These are phyloP conservation scores for Cordyceps cateniannulata DNA, from an alignment of 2,329 filamentous ascomycete genomes.

Conservation along the genomic window DNA sequence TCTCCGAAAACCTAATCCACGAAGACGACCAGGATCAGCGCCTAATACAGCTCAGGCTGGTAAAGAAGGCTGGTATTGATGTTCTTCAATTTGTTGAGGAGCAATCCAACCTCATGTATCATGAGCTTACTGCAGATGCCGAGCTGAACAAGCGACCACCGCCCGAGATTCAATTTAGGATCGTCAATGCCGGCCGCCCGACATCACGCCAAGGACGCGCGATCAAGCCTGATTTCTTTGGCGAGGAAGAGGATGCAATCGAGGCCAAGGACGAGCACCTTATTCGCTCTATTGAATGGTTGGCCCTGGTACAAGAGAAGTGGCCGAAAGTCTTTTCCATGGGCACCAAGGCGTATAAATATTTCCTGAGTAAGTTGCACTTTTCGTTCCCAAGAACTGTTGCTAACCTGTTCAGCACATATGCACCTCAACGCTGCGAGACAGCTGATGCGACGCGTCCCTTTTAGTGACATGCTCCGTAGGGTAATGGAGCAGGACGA, in stretches of 20 bases:
- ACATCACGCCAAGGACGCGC: constrained; percentile 45
- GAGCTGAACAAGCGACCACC: constrained; percentile 23
- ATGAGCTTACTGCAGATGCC: constrained; percentile 34
- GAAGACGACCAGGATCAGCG: constrained; percentile 61
- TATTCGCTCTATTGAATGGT: constrained; percentile 80
- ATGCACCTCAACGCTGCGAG: constrained; percentile 50
- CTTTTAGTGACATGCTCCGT: constrained; percentile 42
- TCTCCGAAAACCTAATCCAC: constrained; percentile 71
- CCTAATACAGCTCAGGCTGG: constrained; percentile 62
- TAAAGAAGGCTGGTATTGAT: constrained; percentile 69
- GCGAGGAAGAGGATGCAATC: constrained; percentile 47
- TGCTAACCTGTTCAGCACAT: constrained; percentile 31
- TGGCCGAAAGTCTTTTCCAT: constrained; percentile 65
- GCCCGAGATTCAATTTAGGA: constrained; percentile 40
- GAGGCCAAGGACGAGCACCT: constrained; percentile 61
- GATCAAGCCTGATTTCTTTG: constrained; percentile 67
- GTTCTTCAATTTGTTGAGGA: constrained; percentile 65
- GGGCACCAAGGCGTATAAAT: constrained; percentile 69
- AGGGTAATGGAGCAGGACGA: constrained; percentile 33
- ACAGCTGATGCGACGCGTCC: constrained; percentile 43
- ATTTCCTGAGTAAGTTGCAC: constrained; percentile 67
- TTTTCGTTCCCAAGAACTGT: not conserved
- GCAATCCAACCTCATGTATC: constrained; percentile 51
- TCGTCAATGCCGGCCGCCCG: constrained; percentile 37
- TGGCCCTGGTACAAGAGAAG: constrained; percentile 64